Evolutionary conservation across 2,329 filamentous ascomycete species (phyloP), one percentile per base, ranked within the genome.

Genomic region (Endoconidiophora laricicola): DNA sequence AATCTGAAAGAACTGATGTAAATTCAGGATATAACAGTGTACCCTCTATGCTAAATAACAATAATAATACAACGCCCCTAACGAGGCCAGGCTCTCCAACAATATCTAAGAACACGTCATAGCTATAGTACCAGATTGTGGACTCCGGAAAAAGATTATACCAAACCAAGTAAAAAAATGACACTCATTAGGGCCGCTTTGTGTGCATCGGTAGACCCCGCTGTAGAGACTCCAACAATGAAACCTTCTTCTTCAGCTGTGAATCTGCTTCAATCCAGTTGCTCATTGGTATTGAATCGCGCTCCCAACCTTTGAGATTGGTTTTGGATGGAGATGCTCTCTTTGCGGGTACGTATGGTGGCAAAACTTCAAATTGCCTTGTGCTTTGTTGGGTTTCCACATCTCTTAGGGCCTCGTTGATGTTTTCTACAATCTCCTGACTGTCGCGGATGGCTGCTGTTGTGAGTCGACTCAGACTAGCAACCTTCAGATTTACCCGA

Each of bases 231-330:
- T 53, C 51, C 29, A 53, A 33, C 43, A 53, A 18, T 9, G 47
- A 37, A 39, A 50, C 46, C 47, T 53, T 53, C 51, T 49, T 42
- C 38, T 53, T 44, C 20, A 52, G 26, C 29, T 49, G 37, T 29
- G 23, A 7, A 29, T 45, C 44, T 6, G 36, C 36, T 9, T 39
- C 9, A 14, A 41, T 36, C 20, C 29, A n/a, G 33, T 37, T 18
- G 46, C 22, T 46, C 23, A 36, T 41, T 18, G 43, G 43, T 10
- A 44, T 20, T n/a, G 29, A 29, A n/a, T 18, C 6, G 14, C 29
- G 26, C 16, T 46, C 47, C 50, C 50, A 52, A 16, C 46, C 43
- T 20, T 42, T 29, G 3, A 48, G 24, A 24, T 38, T 41, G 9
- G 24, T 26, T 16, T 26, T 36, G 9, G 36, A 37, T 22, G 38